A percentile compares a stretch with the other conserved stretches of the same genome.
Evolutionary conservation across 108 stramenopile genomes (phyloP).

Genomic region (Pseudonitzschia pungens): DNA sequence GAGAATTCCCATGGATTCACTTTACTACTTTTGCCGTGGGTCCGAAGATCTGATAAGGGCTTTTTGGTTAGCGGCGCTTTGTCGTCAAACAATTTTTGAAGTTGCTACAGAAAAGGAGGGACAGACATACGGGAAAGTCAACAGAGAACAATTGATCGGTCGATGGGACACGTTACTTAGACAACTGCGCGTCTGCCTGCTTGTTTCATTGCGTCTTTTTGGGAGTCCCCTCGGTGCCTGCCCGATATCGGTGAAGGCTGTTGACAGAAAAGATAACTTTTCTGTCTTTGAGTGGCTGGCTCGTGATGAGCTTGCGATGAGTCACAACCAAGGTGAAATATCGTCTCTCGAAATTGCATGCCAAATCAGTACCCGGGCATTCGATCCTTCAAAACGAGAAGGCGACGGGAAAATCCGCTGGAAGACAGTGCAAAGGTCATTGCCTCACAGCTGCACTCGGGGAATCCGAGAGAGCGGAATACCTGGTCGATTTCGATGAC

Average conservation of each 20-base stretch:
- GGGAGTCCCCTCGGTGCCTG: constrained; percentile 53
- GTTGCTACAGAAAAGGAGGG: constrained; percentile 62
- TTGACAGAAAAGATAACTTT: constrained; percentile 55
- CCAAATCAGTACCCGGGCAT: constrained; percentile 49
- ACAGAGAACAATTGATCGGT: constrained; percentile 24
- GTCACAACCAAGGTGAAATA: constrained; percentile 69
- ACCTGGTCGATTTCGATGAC: constrained; percentile 41
- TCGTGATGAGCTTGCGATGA: constrained; percentile 68
- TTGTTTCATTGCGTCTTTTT: constrained; percentile 68
- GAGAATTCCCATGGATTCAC: constrained; percentile 37
- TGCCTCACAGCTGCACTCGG: constrained; percentile 39
- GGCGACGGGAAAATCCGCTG: constrained; percentile 48
- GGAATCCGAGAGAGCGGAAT: constrained; percentile 37
- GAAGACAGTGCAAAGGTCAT: constrained; percentile 43
- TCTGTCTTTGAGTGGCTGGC: constrained; percentile 81
- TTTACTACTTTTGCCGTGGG: constrained; percentile 54
- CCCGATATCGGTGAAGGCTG: constrained; percentile 64
- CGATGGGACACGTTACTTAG: constrained; percentile 71
- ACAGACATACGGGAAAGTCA: constrained; percentile 67
- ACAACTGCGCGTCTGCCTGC: constrained; percentile 69
- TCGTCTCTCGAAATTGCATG: constrained; percentile 65
- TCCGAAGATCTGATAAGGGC: constrained; percentile 72
- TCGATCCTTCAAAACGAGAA: constrained; percentile 60
- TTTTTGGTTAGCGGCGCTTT: constrained; percentile 68
- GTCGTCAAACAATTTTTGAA: constrained; percentile 53